phyloP scores from a whole-genome alignment of 208 protist genomes.

The Eutreptiella sp. region DNA sequence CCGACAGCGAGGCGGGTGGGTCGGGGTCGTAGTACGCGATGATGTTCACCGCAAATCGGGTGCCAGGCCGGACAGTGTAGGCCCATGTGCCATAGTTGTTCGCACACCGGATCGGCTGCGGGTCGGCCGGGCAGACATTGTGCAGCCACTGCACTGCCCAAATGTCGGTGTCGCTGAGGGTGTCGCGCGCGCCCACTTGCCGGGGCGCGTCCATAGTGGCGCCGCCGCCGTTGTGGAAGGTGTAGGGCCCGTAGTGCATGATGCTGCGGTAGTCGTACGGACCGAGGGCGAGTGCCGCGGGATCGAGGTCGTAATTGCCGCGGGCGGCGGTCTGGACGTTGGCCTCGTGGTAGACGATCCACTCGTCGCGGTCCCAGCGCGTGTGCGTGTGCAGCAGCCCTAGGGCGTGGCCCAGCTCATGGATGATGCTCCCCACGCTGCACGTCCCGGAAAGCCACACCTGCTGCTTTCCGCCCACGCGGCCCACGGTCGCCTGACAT shows the following conservation, averaged over 20 bases:
- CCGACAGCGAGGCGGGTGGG: no score
- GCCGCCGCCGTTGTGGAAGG: background rate
- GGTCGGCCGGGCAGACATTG: background rate
- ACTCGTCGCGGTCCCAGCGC: background rate
- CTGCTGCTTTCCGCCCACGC: no score
- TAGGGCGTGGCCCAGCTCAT: background rate
- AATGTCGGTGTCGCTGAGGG: background rate
- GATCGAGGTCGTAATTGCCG: background rate
- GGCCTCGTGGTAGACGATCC: background rate
- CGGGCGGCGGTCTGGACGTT: background rate
- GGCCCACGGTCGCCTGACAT: no score
- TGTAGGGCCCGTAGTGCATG: background rate
- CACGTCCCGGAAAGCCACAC: no score
- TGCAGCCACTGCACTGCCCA: background rate
- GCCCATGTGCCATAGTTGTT: no score
- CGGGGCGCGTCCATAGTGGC: background rate
- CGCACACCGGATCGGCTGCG: background rate
- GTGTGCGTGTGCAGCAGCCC: background rate
- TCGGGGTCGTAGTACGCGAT: no score
- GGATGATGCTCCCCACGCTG: no score
- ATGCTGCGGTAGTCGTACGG: conserved; percentile 1
- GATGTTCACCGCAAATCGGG: no score
- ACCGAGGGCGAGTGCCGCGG: background rate
- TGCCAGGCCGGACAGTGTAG: no score
- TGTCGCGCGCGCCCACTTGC: background rate